A percentile compares a stretch with the other conserved stretches of the same genome.
Conservation (phyloP, 192 early-diverging fungal genomes). For the Haplosporangium gracile region DNA sequence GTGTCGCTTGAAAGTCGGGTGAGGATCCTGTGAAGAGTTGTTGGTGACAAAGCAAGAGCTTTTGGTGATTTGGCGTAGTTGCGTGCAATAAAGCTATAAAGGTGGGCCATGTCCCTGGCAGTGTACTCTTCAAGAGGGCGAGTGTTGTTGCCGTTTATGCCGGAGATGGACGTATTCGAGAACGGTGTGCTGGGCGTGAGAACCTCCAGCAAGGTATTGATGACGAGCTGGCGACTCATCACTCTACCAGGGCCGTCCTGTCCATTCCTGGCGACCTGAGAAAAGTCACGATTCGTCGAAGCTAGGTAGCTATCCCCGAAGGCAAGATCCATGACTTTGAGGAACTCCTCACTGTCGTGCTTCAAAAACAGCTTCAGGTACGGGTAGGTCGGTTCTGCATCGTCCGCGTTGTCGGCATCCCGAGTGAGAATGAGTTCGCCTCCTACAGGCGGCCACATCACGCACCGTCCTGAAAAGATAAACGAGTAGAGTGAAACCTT, state of each 20-base stretch:
- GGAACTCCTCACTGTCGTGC: constrained; percentile 66
- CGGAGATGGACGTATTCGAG: constrained; percentile 33
- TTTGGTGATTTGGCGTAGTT: constrained; percentile 69
- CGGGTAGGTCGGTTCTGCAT: constrained; percentile 71
- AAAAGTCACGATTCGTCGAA: constrained; percentile 40
- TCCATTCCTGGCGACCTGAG: constrained; percentile 55
- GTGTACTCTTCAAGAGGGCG: constrained; percentile 40
- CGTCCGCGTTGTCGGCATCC: constrained; percentile 59
- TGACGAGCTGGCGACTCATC: constrained; percentile 69
- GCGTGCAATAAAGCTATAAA: constrained; percentile 70
- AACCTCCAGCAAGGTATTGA: constrained; percentile 71
- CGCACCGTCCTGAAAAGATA: constrained; percentile 71
- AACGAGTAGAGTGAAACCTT: constrained; percentile 70
- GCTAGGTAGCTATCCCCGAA: constrained; percentile 72
- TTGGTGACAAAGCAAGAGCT: constrained; percentile 66
- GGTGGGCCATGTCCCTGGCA: constrained; percentile 53
- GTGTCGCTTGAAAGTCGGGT: constrained; percentile 60
- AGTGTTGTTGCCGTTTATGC: constrained; percentile 16
- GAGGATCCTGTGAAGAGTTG: constrained; percentile 65
- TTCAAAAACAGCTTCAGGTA: constrained; percentile 66
- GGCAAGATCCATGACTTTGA: constrained; percentile 65
- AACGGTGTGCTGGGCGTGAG: constrained; percentile 57
- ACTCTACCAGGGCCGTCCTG: constrained; percentile 67
- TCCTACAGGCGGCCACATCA: constrained; percentile 69
- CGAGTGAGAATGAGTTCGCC: constrained; percentile 68